phyloP scores from a whole-genome alignment of 768 basidiomycete species.

The Paxillus ammoniavirescens region DNA sequence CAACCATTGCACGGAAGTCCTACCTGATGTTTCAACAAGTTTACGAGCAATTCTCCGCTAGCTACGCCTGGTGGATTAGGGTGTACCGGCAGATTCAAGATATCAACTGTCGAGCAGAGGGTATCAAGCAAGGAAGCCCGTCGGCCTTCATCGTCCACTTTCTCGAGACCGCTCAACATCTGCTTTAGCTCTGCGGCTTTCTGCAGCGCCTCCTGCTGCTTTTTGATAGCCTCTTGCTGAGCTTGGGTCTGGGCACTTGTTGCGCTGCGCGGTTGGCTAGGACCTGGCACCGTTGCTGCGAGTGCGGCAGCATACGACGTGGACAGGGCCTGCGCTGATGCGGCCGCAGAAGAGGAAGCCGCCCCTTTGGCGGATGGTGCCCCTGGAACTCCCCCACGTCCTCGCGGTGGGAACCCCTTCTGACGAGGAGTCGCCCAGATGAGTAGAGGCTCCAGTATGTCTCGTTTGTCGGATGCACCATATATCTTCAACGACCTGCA shows the following conservation, averaged over 20 bases:
- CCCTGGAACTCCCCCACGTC: slow-evolving; percentile 10
- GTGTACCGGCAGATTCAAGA: slow-evolving; percentile 68
- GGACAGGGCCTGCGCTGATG: no score
- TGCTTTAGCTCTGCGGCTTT: slow-evolving; percentile 68
- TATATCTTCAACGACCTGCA: slow-evolving; percentile 69
- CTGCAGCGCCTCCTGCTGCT: slow-evolving; percentile 41
- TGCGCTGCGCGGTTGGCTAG: slow-evolving; percentile 16
- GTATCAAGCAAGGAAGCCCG: slow-evolving; percentile 70
- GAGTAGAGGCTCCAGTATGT: slow-evolving; percentile 60
- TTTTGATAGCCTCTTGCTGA: slow-evolving; percentile 33
- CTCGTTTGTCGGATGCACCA: slow-evolving; percentile 59
- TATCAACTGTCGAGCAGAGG: slow-evolving; percentile 65
- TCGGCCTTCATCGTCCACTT: slow-evolving; percentile 74
- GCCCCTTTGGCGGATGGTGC: slow-evolving; percentile 16
- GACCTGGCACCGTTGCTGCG: slow-evolving; percentile 16
- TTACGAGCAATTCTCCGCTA: slow-evolving; percentile 64
- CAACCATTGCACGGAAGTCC: background rate
- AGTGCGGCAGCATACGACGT: background rate
- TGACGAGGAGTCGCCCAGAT: slow-evolving; percentile 75
- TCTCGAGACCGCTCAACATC: slow-evolving; percentile 66
- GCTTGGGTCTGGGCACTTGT: slow-evolving; percentile 27
- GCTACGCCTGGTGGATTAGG: slow-evolving; percentile 68
- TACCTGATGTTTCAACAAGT: slow-evolving; percentile 84
- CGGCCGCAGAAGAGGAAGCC: slow-evolving; percentile 7
- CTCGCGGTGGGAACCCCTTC: slow-evolving; percentile 46